A percentile compares a stretch with the other conserved stretches of the same genome.
phyloP scores from a whole-genome alignment of 352 stramenopile species.

The Globisporangium alternatum region DNA sequence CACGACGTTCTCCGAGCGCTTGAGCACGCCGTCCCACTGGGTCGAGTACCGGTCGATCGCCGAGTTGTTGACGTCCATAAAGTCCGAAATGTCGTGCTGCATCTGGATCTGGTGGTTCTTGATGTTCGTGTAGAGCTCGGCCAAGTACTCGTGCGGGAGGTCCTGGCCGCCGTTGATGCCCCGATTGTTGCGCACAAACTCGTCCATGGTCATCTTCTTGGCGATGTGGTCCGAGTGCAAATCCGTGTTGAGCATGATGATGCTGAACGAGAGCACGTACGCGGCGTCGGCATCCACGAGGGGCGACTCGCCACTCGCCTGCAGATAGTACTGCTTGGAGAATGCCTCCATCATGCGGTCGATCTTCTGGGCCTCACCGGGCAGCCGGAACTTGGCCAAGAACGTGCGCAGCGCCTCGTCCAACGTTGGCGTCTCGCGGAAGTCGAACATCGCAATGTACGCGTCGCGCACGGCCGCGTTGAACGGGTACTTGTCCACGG shows the following conservation, averaged over 20 bases:
- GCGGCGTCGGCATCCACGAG: constrained; percentile 89
- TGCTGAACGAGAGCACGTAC: constrained; percentile 97
- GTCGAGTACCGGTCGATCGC: constrained; percentile 84
- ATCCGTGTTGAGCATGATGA: constrained; percentile 99
- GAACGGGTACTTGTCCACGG: constrained; percentile 96
- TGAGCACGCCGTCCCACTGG: constrained; percentile 85
- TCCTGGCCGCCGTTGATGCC: constrained; percentile 84
- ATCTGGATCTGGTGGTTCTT: constrained; percentile 85
- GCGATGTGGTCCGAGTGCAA: constrained; percentile 92
- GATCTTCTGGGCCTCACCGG: constrained; percentile 98
- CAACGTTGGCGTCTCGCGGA: constrained; percentile 81
- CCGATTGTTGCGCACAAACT: constrained; percentile 87
- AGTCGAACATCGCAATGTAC: constrained; percentile 94
- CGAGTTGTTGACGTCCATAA: constrained; percentile 58
- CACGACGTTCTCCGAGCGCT: constrained; percentile 85
- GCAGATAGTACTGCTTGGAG: constrained; percentile 88
- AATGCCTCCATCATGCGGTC: constrained; percentile 97
- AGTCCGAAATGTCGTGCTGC: constrained; percentile 84
- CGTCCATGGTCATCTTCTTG: constrained; percentile 88
- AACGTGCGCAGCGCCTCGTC: constrained; percentile 92
- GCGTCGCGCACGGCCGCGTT: constrained; percentile 83
- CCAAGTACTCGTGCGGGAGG: constrained; percentile 67
- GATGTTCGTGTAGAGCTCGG: constrained; percentile 80
- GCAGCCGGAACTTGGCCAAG: constrained; percentile 94
- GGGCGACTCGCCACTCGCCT: constrained; percentile 57